Percentiles rank a stretch among this genome's conserved stretches.
Evolutionary conservation across 2,329 filamentous ascomycete genomes (phyloP).

Genomic region (Venturia oleaginea): DNA sequence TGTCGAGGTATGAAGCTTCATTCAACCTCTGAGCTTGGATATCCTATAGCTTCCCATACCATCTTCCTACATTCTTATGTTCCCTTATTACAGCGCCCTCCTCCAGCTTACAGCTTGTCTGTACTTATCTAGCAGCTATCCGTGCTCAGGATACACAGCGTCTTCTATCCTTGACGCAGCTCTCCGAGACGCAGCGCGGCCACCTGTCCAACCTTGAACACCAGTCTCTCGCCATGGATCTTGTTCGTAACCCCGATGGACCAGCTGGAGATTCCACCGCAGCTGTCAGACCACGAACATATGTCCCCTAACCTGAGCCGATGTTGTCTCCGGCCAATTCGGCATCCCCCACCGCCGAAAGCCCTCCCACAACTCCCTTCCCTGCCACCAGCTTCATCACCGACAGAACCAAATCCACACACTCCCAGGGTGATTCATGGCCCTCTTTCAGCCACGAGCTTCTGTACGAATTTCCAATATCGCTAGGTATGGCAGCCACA

Average conservation of each 20-base stretch:
- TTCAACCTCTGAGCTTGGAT: background rate
- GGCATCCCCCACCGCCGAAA: background rate
- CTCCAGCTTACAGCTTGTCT: background rate
- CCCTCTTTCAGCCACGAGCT: conserved; percentile 5
- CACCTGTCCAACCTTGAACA: background rate
- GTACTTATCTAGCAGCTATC: background rate
- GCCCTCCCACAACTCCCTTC: background rate
- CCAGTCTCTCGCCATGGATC: conserved; percentile 2
- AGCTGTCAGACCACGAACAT: conserved; percentile 3
- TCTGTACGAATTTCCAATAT: background rate
- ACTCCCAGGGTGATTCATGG: background rate
- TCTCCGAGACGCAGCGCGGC: conserved; percentile 2
- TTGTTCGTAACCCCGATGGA: background rate
- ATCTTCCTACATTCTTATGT: background rate
- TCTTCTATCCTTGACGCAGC: conserved; percentile 5
- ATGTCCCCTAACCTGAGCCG: background rate
- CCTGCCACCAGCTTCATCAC: conserved; percentile 1
- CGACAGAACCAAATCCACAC: background rate
- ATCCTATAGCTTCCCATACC: background rate
- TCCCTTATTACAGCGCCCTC: background rate
- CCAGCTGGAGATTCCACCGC: conserved; percentile 3
- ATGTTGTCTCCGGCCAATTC: conserved; percentile 1
- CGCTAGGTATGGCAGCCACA: conserved; percentile 2
- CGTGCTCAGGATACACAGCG: conserved; percentile 4
- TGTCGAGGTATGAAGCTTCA: background rate